These are phyloP conservation scores for Dioscorea alata DNA, from an alignment of 106 monocot genomes.

Conservation along the genomic window DNA sequence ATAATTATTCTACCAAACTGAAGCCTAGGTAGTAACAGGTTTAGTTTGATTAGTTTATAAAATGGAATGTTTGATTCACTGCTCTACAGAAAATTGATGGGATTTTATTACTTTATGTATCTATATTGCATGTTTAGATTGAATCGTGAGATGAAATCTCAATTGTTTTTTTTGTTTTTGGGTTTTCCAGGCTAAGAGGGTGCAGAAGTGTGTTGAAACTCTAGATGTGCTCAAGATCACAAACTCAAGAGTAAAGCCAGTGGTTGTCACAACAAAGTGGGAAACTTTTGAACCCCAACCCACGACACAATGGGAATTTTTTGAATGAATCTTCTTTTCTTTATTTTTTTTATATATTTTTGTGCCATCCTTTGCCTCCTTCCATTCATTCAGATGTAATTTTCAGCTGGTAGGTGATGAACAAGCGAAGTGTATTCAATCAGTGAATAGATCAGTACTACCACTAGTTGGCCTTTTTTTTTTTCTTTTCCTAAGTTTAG, in stretches of 20 bases:
- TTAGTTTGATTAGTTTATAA: too few relatives aligned
- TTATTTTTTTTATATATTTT: neutral
- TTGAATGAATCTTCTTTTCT: slow-evolving; percentile 31
- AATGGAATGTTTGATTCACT: too few relatives aligned
- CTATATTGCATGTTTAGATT: neutral
- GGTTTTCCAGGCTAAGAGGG: slow-evolving; percentile 52
- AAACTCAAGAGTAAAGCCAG: slow-evolving; percentile 41
- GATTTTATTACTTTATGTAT: too few relatives aligned
- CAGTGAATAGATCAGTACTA: neutral
- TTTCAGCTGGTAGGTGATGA: slow-evolving; percentile 6
- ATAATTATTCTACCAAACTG: too few relatives aligned
- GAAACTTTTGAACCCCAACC: slow-evolving; percentile 61
- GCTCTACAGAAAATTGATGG: too few relatives aligned
- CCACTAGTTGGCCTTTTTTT: neutral
- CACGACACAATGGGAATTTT: slow-evolving; percentile 54
- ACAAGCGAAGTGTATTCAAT: slow-evolving; percentile 10
- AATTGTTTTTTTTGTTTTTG: neutral
- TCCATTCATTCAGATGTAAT: neutral
- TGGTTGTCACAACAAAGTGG: slow-evolving; percentile 60
- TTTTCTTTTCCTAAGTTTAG: too few relatives aligned
- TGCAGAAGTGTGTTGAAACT: slow-evolving; percentile 73
- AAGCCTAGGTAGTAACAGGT: too few relatives aligned
- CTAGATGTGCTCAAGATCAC: slow-evolving; percentile 63
- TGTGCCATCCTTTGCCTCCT: neutral
- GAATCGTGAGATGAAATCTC: neutral